Evolutionary conservation across 176 grass and related monocot genomes (phyloP).

Genomic region (Pontederia paniculata): DNA sequence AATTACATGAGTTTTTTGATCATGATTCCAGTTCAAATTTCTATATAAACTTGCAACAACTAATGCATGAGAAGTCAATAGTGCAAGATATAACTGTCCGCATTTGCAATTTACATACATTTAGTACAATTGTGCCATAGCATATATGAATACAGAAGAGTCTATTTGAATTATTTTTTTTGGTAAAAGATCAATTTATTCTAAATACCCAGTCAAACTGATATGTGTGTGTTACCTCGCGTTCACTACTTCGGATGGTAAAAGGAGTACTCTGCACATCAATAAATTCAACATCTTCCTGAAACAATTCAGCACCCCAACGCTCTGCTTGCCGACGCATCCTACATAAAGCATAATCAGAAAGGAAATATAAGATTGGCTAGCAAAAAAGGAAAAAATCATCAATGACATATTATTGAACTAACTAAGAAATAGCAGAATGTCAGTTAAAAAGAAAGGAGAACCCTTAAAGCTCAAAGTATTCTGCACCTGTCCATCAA

Average conservation of each 20-base stretch:
- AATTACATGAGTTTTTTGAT: too few species aligned
- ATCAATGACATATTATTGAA: not conserved
- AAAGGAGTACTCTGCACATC: conserved; percentile 70
- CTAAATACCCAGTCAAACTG: too few species aligned
- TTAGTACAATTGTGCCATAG: not conserved
- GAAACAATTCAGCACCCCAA: conserved; percentile 86
- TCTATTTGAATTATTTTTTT: too few species aligned
- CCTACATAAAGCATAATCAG: conserved; percentile 22
- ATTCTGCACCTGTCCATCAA: conserved; percentile 79
- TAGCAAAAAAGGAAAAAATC: not conserved
- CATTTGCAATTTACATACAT: not conserved
- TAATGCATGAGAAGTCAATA: too few species aligned
- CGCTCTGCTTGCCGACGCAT: conserved; percentile 89
- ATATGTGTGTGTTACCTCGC: conserved; percentile 45
- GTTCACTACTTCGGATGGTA: conserved; percentile 59
- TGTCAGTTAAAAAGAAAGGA: not conserved
- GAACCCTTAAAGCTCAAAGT: not conserved
- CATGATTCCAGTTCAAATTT: too few species aligned
- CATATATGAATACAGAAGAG: too few species aligned
- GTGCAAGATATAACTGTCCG: too few species aligned
- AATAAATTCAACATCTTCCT: conserved; percentile 94
- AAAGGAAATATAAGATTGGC: too few species aligned
- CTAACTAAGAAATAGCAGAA: not conserved
- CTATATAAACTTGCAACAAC: too few species aligned
- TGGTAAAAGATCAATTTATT: too few species aligned